Evolutionary conservation across 2,329 filamentous ascomycete species (phyloP), one percentile per base, ranked within the genome.

Genomic region (Colletotrichum salicis): DNA sequence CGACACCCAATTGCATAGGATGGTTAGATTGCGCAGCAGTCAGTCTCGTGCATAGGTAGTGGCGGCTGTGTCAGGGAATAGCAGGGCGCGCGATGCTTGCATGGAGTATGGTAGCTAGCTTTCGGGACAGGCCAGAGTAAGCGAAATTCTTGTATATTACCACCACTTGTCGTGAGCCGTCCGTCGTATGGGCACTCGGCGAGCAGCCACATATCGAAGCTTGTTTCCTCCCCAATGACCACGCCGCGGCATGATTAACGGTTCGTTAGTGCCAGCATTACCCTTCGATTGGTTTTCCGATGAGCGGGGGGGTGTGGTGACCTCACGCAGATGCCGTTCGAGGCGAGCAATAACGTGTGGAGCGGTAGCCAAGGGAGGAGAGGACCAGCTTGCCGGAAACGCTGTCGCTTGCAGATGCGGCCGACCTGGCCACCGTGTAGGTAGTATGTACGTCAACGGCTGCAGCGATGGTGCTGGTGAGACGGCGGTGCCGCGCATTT

Each of bases 91-190:
- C 33, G 52, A 41, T 48, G 51, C 51, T 60, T 56, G 55, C 65
- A 70, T 65, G 51, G 45, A 56, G 59, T 51, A 56, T 35, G 61
- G 59, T 51, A 54, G 59, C 57, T 70, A n/a, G 41, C 41, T 56
- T 61, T 58, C 61, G 65, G 56, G 56, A 62, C 41, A 66, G 45
- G 37, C 41, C 41, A 22, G 41, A 48, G 41, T n/a, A 48, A 51
- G 48, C 57, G 48, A 57, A 57, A 67, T 54, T 59, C 29, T 66
- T 72, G 70, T 72, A 72, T 63, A 72, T 48, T 71, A 72, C 37
- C 41, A 51, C 19, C 19, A n/a, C 41, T n/a, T 48, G 60, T 63
- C 29, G 22, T 24, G 45, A 69, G 59, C 37, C 51, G 56, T 48
- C 41, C 41, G 35, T n/a, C 52, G 55, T 10, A 27, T 29, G 58